Evolutionary conservation across 352 stramenopile genomes (phyloP), one percentile per base, ranked within the genome.

Genomic region (Globisporangium irregulare): DNA sequence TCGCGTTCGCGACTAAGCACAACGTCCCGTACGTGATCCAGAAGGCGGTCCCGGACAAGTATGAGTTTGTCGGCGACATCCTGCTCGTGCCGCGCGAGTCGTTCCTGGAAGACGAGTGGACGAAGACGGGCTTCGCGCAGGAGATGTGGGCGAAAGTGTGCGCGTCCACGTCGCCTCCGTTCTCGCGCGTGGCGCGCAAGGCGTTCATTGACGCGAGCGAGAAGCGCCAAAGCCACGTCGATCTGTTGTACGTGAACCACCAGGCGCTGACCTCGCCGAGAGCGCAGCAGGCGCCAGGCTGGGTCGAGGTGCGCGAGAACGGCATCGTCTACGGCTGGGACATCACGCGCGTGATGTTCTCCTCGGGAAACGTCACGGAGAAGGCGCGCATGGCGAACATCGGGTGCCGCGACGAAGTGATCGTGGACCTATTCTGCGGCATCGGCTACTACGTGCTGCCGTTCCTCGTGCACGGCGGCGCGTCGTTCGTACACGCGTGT

Each of bases 371-470:
- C 71, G 91, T 98, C 54, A 97, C 95, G 1, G 97, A 99, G 75
- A 99, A 99, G 73, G 93, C 93, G 48, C 91, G 96, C 27, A 98
- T 99, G 82, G 96, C 80, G 32, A 78, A 59, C 32, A 91, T 94
- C 62, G 84, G 92, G 0, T 97, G 92, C 74, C 67, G 69, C 20
- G 87, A 78, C 24, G 94, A 99, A 64, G 77, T 89, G 1, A 90
- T 99, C 32, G 87, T 99, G 36, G 97, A 99, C 70, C 81, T 99
- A 54, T 99, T 98, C 67, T 96, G 93, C 43, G 97, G 97, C n/a
- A 99, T 99, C 74, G 97, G 97, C 15, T 99, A 99, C 74, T 99
- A 99, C 69, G 95, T 98, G 29, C 75, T 99, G 22, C 97, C 96
- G 0, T 98, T 98, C 59, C 79, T 98, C 5, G 83, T 98, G 51